Evolutionary conservation across 805 yeast species (phyloP).

Genomic region (Phaffomyces opuntiae): DNA sequence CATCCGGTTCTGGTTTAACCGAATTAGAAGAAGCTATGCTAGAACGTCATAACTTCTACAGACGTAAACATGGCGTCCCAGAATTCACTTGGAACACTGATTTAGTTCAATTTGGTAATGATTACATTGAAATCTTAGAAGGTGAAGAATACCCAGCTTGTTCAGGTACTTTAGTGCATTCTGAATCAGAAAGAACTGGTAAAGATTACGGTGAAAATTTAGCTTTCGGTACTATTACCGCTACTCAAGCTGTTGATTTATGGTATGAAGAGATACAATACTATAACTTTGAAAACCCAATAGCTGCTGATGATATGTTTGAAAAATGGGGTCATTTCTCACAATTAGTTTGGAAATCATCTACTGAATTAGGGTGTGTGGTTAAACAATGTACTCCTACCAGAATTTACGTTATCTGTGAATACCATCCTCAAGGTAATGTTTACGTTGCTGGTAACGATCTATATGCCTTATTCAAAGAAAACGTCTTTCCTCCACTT

Average conservation of each 20-base stretch:
- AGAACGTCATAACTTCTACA: conserved; percentile 42
- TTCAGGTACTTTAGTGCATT: conserved; percentile 52
- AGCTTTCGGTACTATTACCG: conserved; percentile 51
- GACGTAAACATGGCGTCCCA: conserved; percentile 40
- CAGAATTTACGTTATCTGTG: conserved; percentile 62
- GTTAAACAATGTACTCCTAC: conserved; percentile 14
- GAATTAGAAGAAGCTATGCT: conserved; percentile 35
- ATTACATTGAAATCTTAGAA: conserved; percentile 35
- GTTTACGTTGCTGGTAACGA: conserved; percentile 23
- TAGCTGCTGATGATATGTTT: conserved; percentile 33
- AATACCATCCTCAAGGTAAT: conserved; percentile 54
- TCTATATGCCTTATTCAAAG: conserved; percentile 31
- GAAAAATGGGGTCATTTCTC: conserved; percentile 67
- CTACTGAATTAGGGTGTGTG: conserved; percentile 61
- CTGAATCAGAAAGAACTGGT: conserved; percentile 48
- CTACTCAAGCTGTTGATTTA: conserved; percentile 45
- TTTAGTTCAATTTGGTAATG: conserved; percentile 41
- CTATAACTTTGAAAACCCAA: conserved; percentile 47
- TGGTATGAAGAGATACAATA: conserved; percentile 64
- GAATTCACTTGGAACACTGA: conserved; percentile 42
- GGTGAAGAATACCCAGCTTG: conserved; percentile 42
- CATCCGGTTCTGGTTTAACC: conserved; percentile 10
- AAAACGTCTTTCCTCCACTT: conserved; percentile 36
- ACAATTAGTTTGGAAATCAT: conserved; percentile 62
- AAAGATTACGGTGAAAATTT: conserved; percentile 63